Conservation (phyloP, 768 basidiomycete species). For the Suillus americanus region DNA sequence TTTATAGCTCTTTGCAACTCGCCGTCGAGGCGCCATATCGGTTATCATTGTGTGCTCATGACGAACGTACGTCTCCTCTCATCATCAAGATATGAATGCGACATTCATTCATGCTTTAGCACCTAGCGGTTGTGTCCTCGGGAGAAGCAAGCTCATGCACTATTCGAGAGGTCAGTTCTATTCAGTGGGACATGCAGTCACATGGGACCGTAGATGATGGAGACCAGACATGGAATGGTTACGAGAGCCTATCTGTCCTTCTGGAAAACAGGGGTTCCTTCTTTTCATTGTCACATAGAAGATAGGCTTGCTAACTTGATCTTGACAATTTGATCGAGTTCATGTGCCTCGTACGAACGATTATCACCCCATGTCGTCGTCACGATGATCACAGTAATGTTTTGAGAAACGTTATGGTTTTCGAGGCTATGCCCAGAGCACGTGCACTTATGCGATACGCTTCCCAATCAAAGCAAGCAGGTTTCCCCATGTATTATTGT, state of each 20-base stretch:
- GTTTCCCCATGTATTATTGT: not conserved
- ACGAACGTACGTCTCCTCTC: not conserved
- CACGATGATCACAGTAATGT: not conserved
- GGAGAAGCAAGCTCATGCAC: not conserved
- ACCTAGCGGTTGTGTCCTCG: not conserved
- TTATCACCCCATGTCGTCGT: not conserved
- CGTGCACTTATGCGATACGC: not conserved
- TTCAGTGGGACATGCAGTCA: not conserved
- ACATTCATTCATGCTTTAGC: not conserved
- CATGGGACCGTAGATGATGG: not conserved
- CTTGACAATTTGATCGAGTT: slow-evolving; percentile 1
- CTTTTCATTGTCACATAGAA: not conserved
- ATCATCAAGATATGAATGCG: not conserved
- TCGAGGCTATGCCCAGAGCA: not conserved
- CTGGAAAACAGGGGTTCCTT: not conserved
- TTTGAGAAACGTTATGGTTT: not conserved
- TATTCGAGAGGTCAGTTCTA: not conserved
- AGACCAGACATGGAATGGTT: not conserved
- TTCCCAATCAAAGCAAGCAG: not conserved
- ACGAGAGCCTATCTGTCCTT: not conserved
- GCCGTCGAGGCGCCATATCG: not conserved
- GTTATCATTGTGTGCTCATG: not conserved
- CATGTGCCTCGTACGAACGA: not conserved
- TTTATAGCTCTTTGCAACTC: not conserved
- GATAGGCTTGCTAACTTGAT: not conserved